These are phyloP conservation scores for Agaricus subrufescens DNA, from an alignment of 768 basidiomycete genomes.

Conservation along the genomic window DNA sequence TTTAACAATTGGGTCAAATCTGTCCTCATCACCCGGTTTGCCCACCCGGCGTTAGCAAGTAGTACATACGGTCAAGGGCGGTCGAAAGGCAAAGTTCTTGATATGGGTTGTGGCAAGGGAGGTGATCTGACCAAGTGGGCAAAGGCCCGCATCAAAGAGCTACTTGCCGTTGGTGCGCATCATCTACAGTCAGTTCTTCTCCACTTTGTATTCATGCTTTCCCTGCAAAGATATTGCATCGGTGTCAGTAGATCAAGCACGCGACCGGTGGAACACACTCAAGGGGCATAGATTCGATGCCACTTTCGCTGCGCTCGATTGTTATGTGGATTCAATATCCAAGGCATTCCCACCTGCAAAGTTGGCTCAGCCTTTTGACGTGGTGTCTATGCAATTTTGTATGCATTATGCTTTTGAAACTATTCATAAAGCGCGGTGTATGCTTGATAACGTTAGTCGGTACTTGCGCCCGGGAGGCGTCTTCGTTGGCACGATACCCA, in stretches of 20 bases:
- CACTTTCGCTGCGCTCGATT: constrained; percentile 82
- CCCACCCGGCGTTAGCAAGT: constrained; percentile 59
- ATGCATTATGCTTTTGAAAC: constrained; percentile 99
- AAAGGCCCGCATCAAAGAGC: constrained; percentile 75
- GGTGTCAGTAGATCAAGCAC: constrained; percentile 88
- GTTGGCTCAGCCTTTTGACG: constrained; percentile 76
- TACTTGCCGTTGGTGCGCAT: constrained; percentile 72
- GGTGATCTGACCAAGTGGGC: constrained; percentile 96
- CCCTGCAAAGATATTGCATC: constrained; percentile 72
- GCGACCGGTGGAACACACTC: constrained; percentile 55
- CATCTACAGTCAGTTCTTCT: not conserved
- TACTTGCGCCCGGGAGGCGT: constrained; percentile 80
- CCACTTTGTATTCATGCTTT: constrained; percentile 4
- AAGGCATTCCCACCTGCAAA: constrained; percentile 60
- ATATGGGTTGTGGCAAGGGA: constrained; percentile 98
- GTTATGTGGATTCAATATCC: constrained; percentile 71
- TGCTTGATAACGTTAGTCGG: constrained; percentile 86
- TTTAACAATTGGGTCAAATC: constrained; percentile 99
- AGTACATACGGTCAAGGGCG: constrained; percentile 27
- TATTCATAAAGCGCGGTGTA: constrained; percentile 78
- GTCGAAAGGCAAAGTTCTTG: constrained; percentile 74
- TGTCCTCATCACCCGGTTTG: constrained; percentile 89
- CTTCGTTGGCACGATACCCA: constrained; percentile 98
- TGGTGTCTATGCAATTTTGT: constrained; percentile 98
- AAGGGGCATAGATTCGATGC: constrained; percentile 64